Conservation (phyloP, 495 filamentous ascomycete genomes). For the Hyaloscypha variabilis region DNA sequence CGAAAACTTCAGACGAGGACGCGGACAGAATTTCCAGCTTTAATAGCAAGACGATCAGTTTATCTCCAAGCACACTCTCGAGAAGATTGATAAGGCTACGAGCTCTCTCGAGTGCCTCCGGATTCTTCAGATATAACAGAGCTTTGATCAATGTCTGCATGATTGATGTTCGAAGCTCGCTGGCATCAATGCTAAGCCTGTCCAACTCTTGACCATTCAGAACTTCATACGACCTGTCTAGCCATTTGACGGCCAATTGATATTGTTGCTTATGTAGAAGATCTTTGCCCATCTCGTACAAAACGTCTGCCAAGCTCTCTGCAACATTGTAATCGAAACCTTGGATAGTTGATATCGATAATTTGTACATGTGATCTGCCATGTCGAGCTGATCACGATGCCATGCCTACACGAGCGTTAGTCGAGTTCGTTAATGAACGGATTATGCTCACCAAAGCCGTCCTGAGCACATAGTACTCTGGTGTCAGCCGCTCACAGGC, state of each 20-base stretch:
- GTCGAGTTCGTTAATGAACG: not conserved
- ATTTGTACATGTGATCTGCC: slow-evolving; percentile 75
- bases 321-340: slow-evolving; percentile 50
- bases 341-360: slow-evolving; percentile 44
- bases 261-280: slow-evolving; percentile 55
- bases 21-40: slow-evolving; percentile 64
- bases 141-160: slow-evolving; percentile 62
- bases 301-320: slow-evolving; percentile 69
- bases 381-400: slow-evolving; percentile 69
- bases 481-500: slow-evolving; percentile 44
- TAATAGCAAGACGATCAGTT: slow-evolving; percentile 67
- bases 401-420: slow-evolving; percentile 59
- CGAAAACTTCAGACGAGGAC: slow-evolving; percentile 47
- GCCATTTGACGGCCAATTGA: slow-evolving; percentile 66
- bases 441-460: slow-evolving; percentile 58
- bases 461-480: slow-evolving; percentile 74
- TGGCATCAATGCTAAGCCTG: slow-evolving; percentile 56
- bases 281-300: slow-evolving; percentile 72
- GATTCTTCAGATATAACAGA: slow-evolving; percentile 46
- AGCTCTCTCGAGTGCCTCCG: slow-evolving; percentile 54
- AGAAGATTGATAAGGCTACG: slow-evolving; percentile 59
- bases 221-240: slow-evolving; percentile 67
- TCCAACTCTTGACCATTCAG: slow-evolving; percentile 59
- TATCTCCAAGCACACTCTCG: slow-evolving; percentile 61
- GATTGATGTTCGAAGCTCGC: slow-evolving; percentile 67